Conservation (phyloP, 1,284 basidiomycete genomes). For the Ganoderma meredithae region DNA sequence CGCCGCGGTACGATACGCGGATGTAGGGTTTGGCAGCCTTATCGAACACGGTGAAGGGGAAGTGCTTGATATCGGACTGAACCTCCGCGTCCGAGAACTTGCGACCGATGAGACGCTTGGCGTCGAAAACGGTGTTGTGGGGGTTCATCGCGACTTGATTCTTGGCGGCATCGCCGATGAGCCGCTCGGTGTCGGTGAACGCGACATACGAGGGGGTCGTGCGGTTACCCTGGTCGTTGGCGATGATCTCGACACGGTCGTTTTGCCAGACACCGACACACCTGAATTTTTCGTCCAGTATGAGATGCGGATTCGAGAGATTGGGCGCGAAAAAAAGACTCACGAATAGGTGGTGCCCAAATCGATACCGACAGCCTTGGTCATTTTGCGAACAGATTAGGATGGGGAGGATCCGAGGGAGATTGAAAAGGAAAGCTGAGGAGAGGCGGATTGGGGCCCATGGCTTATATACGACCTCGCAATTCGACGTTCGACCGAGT, state of each 20-base stretch:
- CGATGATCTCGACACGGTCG: conserved; percentile 97
- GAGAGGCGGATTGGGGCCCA: conserved; percentile 6
- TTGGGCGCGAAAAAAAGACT: conserved; percentile 42
- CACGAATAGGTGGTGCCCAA: conserved; percentile 92
- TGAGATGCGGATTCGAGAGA: background rate
- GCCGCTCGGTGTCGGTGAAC: conserved; percentile 96
- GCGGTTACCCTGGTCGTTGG: conserved; percentile 99
- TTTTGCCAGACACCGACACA: conserved; percentile 98
- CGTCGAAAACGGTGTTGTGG: conserved; percentile 95
- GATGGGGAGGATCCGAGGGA: conserved; percentile 27
- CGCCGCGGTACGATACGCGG: conserved; percentile 89
- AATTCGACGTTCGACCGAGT: conserved; percentile 28
- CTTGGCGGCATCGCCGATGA: conserved; percentile 99
- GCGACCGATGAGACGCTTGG: conserved; percentile 93
- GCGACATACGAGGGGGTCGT: conserved; percentile 99
- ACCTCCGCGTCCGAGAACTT: conserved; percentile 89
- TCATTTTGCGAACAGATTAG: conserved; percentile 24
- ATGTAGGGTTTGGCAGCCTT: conserved; percentile 90
- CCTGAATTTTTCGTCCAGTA: conserved; percentile 45
- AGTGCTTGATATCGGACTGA: conserved; percentile 95
- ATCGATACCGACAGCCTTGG: conserved; percentile 95
- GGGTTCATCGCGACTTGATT: conserved; percentile 98
- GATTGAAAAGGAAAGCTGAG: conserved; percentile 30
- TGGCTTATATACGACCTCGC: conserved; percentile 29
- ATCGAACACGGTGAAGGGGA: conserved; percentile 91